Base-by-base conservation (phyloP, 129 eudicot genomes). In the Flaveria brownii region DNA sequence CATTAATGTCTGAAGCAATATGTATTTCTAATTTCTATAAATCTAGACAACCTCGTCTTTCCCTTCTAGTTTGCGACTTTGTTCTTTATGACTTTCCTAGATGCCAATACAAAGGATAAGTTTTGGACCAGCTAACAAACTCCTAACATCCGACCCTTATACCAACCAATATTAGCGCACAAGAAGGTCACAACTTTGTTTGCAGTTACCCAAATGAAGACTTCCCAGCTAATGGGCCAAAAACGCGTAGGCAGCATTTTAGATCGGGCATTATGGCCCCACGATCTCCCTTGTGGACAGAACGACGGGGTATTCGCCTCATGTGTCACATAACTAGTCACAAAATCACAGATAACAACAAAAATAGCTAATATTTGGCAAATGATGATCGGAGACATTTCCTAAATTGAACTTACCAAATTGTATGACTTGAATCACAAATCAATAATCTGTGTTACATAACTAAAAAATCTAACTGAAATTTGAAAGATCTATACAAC, bases 401-500 rank as follows among this genome's bases (percentile, higher is more conserved):
- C 17, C 47, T 10, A 33, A 52, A 33, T 14, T 20, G 51, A 55
- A 72, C 39, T 30, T 70, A 5, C 74, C 26, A 47, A 46, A 46
- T 25, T 46, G 43, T 13, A 47, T 25, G 60, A 47, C 16, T 13
- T 47, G 60, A 2, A 70, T 25, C 62, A 49, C 23, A 7, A 69
- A 25, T 49, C 5, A 18, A 46, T 13, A 69, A 15, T 23, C 2
- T 6, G 9, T 45, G 74, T 69, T 69, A 14, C 57, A 46, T 9
- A 36, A 52, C 33, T 6, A 49, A 49, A 56, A 20, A 30, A 30
- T 30, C 36, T 30, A 30, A 30, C 36, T 30, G 36, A 30, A 30
- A 12, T 60, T 74, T 43, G 57, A 74, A 74, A 60, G 46, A 47
- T 70, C 15, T 26, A 22, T 23, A 25, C 57, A 25, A 74, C 41